phyloP scores from a whole-genome alignment of 352 stramenopile genomes.

The Phytopythium sindhum region DNA sequence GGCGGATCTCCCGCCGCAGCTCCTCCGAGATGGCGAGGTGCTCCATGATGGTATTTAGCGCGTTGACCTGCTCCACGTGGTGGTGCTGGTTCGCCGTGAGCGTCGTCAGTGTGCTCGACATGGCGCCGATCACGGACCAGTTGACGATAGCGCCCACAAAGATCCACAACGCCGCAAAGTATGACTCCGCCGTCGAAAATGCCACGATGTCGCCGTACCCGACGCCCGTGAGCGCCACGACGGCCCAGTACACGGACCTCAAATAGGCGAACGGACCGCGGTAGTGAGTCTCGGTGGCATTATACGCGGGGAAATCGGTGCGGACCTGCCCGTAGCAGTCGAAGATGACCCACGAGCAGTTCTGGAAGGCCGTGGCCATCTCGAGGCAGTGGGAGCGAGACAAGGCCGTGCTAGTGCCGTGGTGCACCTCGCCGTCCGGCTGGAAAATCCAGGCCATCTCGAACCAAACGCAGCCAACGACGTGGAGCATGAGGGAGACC shows the following conservation, averaged over 20 bases:
- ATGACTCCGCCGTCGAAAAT: slow-evolving; percentile 67
- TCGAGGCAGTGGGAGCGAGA: slow-evolving; percentile 39
- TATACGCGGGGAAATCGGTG: slow-evolving; percentile 32
- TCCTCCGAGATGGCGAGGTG: slow-evolving; percentile 49
- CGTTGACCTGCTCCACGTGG: slow-evolving; percentile 67
- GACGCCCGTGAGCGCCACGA: slow-evolving; percentile 65
- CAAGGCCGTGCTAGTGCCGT: slow-evolving; percentile 10
- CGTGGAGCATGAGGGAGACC: slow-evolving; percentile 51
- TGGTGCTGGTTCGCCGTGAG: slow-evolving; percentile 57
- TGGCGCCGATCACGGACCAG: slow-evolving; percentile 72
- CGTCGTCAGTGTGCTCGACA: slow-evolving; percentile 79
- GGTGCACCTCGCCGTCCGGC: not conserved
- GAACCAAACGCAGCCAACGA: slow-evolving; percentile 71
- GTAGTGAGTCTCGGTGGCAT: slow-evolving; percentile 39
- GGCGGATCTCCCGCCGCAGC: slow-evolving; percentile 57
- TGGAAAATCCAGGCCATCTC: slow-evolving; percentile 42
- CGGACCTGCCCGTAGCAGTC: slow-evolving; percentile 70
- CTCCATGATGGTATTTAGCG: slow-evolving; percentile 59
- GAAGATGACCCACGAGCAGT: slow-evolving; percentile 69
- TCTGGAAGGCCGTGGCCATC: slow-evolving; percentile 47
- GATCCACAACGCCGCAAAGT: slow-evolving; percentile 73
- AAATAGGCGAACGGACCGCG: slow-evolving; percentile 57
- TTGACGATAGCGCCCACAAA: slow-evolving; percentile 76
- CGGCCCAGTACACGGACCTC: slow-evolving; percentile 71
- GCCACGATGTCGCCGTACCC: slow-evolving; percentile 76